phyloP scores from a whole-genome alignment of 495 filamentous ascomycete species.

The Neurospora cerealis region DNA sequence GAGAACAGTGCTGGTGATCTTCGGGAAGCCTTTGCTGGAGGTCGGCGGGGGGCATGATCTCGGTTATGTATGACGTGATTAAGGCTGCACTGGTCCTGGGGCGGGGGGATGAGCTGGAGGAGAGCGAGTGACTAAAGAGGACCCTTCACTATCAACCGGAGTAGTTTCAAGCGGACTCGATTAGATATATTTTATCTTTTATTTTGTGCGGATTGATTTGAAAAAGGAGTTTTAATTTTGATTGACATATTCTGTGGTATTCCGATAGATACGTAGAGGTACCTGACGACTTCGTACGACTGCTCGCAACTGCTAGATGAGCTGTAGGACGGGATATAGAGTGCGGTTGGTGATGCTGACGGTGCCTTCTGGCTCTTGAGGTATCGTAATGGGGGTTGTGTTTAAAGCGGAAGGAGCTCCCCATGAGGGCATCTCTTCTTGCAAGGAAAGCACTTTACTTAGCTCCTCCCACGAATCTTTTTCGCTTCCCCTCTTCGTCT shows the following conservation, averaged over 20 bases:
- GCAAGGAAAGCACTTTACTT: not conserved
- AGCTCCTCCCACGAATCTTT: not conserved
- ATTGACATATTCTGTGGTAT: not conserved
- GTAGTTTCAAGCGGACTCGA: not conserved
- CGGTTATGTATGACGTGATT: not conserved
- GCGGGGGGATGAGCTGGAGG: not conserved
- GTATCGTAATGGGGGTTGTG: not conserved
- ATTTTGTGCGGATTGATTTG: not conserved
- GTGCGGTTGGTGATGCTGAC: not conserved
- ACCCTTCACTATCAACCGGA: not conserved
- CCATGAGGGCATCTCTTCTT: not conserved
- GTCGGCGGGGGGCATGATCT: not conserved
- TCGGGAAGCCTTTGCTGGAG: not conserved
- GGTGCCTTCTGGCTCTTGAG: not conserved
- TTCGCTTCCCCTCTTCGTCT: not conserved
- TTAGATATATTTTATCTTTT: not conserved
- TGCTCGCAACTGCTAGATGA: not conserved
- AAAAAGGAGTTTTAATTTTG: not conserved
- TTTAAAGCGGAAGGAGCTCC: not conserved
- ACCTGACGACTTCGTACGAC: not conserved
- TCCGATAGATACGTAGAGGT: not conserved
- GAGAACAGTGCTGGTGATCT: not conserved
- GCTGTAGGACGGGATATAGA: not conserved
- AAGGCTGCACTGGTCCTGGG: not conserved
- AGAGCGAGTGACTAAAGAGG: not conserved